phyloP scores from a whole-genome alignment of 2,329 filamentous ascomycete species.

The Torrubiellomyces zombiae region DNA sequence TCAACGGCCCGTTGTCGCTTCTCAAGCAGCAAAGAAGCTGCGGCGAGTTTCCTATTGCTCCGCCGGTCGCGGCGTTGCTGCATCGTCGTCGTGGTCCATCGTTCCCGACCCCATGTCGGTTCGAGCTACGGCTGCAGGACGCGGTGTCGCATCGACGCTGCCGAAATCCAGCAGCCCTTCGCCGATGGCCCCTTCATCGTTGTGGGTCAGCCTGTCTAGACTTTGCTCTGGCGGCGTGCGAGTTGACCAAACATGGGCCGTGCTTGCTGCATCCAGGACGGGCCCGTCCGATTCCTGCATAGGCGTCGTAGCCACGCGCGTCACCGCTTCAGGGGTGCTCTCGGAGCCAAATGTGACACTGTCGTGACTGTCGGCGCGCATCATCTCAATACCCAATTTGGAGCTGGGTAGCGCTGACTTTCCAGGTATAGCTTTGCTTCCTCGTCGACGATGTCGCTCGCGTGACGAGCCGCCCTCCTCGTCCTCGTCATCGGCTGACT shows the following conservation, averaged over 20 bases:
- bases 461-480: slow-evolving; percentile 55
- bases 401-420: slow-evolving; percentile 54
- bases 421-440: slow-evolving; percentile 18
- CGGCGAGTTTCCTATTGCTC: too few relatives aligned
- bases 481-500: slow-evolving; percentile 89
- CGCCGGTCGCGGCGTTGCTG: slow-evolving; percentile 23
- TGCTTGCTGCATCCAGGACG: slow-evolving; percentile 9
- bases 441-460: slow-evolving; percentile 30
- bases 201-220: slow-evolving; percentile 3
- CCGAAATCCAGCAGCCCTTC: slow-evolving; percentile 6
- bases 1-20: too few relatives aligned
- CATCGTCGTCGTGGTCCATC: too few relatives aligned
- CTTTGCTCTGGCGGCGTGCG: slow-evolving; percentile 11
- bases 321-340: slow-evolving; percentile 32
- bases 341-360: slow-evolving; percentile 45
- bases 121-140: too few relatives aligned
- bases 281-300: slow-evolving; percentile 22
- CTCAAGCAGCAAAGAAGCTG: too few relatives aligned
- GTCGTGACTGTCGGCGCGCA: slow-evolving; percentile 88
- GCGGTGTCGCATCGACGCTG: slow-evolving; percentile 27
- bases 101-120: too few relatives aligned
- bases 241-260: slow-evolving; percentile 4
- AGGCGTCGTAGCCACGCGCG: slow-evolving; percentile 32
- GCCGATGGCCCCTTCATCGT: slow-evolving; percentile 1
- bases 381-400: slow-evolving; percentile 92